A percentile compares a stretch with the other conserved stretches of the same genome.
These are phyloP conservation scores for Heliamphora pulchella DNA, from an alignment of 179 eudicot genomes.

Conservation along the genomic window DNA sequence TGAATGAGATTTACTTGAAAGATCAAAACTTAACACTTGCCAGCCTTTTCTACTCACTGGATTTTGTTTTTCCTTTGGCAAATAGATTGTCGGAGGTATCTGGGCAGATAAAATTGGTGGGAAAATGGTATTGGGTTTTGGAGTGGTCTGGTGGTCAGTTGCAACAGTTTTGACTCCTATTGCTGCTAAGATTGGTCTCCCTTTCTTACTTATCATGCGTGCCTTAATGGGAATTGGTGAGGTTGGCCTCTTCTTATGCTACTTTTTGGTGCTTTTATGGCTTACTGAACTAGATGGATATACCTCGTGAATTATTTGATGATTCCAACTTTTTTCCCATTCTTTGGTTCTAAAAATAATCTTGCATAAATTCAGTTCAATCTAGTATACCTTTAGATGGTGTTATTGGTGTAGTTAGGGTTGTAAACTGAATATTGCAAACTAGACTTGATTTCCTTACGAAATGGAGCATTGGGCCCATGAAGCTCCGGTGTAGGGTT, in stretches of 20 bases:
- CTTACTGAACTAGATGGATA: constrained; percentile 7
- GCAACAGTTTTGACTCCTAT: constrained; percentile 87
- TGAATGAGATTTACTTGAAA: neutral
- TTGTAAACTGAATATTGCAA: neutral
- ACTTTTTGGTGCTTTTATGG: constrained; percentile 14
- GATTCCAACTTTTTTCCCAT: neutral
- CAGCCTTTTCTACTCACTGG: constrained; percentile 13
- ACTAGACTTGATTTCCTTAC: neutral
- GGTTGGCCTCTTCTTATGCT: constrained; percentile 42
- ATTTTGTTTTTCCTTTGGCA: constrained; percentile 16
- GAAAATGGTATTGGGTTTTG: constrained; percentile 85
- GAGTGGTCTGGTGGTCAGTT: constrained; percentile 93
- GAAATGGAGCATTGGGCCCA: neutral
- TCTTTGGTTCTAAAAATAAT: neutral
- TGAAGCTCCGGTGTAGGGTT: neutral
- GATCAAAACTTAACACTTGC: neutral
- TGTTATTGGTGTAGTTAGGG: neutral
- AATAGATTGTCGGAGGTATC: constrained; percentile 82
- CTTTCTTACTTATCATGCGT: constrained; percentile 72
- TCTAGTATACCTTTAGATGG: neutral
- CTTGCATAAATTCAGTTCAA: neutral
- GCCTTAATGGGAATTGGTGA: constrained; percentile 98
- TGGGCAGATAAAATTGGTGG: constrained; percentile 97
- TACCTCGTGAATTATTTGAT: neutral
- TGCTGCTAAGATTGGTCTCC: constrained; percentile 81